Base-by-base conservation (phyloP, 495 filamentous ascomycete genomes). In the Penicillium macrosclerotiorum region DNA sequence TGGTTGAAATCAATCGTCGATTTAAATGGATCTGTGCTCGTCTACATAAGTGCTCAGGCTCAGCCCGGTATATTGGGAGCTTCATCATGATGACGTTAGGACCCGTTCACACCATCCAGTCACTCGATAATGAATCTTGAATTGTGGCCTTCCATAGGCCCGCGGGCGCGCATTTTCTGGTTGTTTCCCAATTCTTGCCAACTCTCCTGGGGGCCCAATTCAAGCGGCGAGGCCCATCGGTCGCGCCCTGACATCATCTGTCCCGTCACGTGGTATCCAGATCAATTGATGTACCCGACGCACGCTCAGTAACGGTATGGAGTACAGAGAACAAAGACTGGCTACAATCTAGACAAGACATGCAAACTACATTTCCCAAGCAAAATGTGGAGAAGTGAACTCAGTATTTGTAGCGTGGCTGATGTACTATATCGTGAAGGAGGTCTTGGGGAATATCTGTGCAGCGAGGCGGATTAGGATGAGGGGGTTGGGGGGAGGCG, bases 371-470 rank as follows among this genome's bases (percentile, higher is more conserved):
- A 12, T 13, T 8, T 8, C 6, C 9, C 7, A 38, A 23, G 8
- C 6, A 1, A 31, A n/a, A n/a, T n/a, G n/a, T n/a, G n/a, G n/a
- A 26, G 37, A 23, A 19, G 23, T 45, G 43, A 45, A 38, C 45
- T 31, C 47, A 49, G 31, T 35, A 54, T 47, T 44, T 35, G 45
- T 52, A 48, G 45, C 50, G 38, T 45, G 38, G 49, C 53, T 63
- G 60, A 51, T 63, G 51, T 60, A 52, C 54, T 63, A 61, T 53
- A 51, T 58, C 55, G 54, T 30, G 33, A 29, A 18, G 27, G 40
- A 38, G 40, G 31, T 47, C 50, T 54, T 37, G 52, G 62, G 38
- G 25, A 59, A 59, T 63, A 65, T 59, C 62, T 65, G 63, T 64
- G 63, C 63, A 64, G 31, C 35, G 51, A 58, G 36, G 45, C 44